Evolutionary conservation across 2,329 filamentous ascomycete genomes (phyloP).

Genomic region (Mycocentrospora acerina): DNA sequence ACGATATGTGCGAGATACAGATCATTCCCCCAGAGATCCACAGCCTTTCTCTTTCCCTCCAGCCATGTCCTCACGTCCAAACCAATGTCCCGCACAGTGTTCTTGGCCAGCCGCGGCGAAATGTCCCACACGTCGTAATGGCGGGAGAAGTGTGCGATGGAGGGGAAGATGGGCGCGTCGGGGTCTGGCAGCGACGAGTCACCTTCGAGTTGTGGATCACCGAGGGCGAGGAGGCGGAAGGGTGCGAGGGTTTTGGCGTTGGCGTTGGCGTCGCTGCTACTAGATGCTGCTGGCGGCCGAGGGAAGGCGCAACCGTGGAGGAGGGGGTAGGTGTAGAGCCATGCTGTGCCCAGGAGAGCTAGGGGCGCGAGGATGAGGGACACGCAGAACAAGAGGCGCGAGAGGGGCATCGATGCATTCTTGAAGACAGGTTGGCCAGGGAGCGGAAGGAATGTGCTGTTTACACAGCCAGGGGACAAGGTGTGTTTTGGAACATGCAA

Average conservation of each 20-base stretch:
- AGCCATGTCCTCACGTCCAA: conserved; percentile 69
- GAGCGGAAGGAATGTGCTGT: conserved; percentile 7
- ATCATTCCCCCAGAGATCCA: conserved; percentile 93
- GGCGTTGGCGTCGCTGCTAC: too few species aligned
- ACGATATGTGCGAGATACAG: conserved; percentile 94
- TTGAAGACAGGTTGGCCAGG: too few species aligned
- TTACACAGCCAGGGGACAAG: neutral
- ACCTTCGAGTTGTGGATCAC: conserved; percentile 91
- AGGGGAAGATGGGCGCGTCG: conserved; percentile 39
- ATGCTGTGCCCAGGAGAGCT: conserved; percentile 69
- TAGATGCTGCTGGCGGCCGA: conserved; percentile 10
- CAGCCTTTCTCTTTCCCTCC: conserved; percentile 69
- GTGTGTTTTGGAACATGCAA: neutral
- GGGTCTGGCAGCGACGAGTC: conserved; percentile 73
- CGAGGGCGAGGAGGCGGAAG: conserved; percentile 83
- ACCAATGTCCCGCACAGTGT: conserved; percentile 20
- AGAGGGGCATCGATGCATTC: conserved; percentile 54
- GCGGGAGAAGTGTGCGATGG: conserved; percentile 28
- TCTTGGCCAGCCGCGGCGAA: conserved; percentile 8
- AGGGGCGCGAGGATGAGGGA: conserved; percentile 61
- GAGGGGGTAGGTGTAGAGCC: conserved; percentile 85
- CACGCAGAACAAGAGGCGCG: conserved; percentile 47
- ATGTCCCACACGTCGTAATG: conserved; percentile 5
- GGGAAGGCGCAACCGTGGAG: conserved; percentile 81
- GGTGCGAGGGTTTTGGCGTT: too few species aligned